Evolutionary conservation across 2,329 filamentous ascomycete genomes (phyloP).

Genomic region (Cladosporium sp.): DNA sequence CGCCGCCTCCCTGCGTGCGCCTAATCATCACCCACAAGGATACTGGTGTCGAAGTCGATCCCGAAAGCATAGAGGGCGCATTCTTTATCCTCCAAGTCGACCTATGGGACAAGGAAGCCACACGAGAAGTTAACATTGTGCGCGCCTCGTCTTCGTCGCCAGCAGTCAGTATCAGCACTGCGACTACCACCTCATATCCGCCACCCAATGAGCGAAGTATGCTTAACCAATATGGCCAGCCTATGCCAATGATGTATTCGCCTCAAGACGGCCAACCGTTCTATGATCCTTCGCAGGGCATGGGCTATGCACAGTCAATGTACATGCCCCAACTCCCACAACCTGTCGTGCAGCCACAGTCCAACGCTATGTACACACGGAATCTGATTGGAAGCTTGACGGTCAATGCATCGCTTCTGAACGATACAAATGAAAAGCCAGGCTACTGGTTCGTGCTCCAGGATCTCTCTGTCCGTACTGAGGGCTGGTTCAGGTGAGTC

Average conservation of each 20-base stretch:
- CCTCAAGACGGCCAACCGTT: conserved; percentile 26
- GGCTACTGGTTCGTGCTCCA: conserved; percentile 98
- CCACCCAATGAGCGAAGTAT: conserved; percentile 46
- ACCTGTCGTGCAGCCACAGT: conserved; percentile 33
- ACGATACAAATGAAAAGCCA: conserved; percentile 75
- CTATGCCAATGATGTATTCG: conserved; percentile 24
- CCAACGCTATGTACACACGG: conserved; percentile 80
- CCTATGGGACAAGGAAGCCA: conserved; percentile 64
- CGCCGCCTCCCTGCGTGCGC: conserved; percentile 87
- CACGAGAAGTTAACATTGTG: conserved; percentile 68
- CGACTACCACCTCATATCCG: conserved; percentile 76
- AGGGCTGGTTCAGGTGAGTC: conserved; percentile 81
- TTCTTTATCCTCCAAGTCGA: conserved; percentile 71
- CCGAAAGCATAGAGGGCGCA: conserved; percentile 68
- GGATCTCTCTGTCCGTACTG: conserved; percentile 90
- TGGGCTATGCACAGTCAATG: conserved; percentile 18
- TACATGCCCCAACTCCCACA: conserved; percentile 27
- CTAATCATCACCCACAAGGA: conserved; percentile 74
- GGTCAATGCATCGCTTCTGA: conserved; percentile 82
- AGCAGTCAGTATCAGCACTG: conserved; percentile 71
- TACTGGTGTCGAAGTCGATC: conserved; percentile 80
- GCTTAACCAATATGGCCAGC: conserved; percentile 24
- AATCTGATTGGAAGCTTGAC: conserved; percentile 92
- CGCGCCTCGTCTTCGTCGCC: conserved; percentile 67
- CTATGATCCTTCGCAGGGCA: conserved; percentile 28